Evolutionary conservation across 1,284 basidiomycete genomes (phyloP).

Genomic region (Marasmius tenuissimus): DNA sequence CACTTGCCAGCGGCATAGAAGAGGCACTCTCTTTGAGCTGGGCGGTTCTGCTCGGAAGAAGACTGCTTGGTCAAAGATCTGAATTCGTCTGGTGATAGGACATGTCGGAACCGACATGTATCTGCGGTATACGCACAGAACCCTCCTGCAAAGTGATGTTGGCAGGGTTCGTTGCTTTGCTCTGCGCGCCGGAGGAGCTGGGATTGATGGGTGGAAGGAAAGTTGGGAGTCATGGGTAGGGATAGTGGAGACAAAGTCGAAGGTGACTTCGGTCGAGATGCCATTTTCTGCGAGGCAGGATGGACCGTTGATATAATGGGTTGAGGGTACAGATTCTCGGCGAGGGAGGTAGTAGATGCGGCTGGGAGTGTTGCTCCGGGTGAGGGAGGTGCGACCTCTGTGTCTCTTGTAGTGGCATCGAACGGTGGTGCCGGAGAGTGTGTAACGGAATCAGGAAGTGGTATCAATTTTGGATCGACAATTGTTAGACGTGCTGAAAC

Average conservation of each 20-base stretch:
- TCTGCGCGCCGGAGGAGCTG: background rate
- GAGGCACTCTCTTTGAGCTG: background rate
- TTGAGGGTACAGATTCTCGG: no score
- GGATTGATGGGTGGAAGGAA: background rate
- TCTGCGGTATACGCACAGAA: background rate
- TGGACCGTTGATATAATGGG: no score
- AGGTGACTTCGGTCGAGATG: background rate
- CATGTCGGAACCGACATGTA: background rate
- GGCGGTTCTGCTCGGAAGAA: background rate
- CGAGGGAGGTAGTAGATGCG: no score
- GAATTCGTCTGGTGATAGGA: background rate
- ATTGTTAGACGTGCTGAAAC: no score
- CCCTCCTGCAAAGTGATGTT: background rate
- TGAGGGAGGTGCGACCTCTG: no score
- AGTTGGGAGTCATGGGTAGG: background rate
- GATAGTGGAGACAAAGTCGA: background rate
- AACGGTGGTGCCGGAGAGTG: no score
- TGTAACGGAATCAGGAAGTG: no score
- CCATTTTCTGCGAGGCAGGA: no score
- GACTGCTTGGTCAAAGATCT: background rate
- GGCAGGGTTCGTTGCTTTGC: background rate
- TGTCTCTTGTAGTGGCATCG: no score
- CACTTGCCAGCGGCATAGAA: constrained; percentile 3
- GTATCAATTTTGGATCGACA: no score
- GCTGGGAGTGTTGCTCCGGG: no score